A percentile compares a stretch with the other conserved stretches of the same genome.
These are phyloP conservation scores for Neonectria coccinea DNA, from an alignment of 2,329 filamentous ascomycete genomes.

Conservation along the genomic window DNA sequence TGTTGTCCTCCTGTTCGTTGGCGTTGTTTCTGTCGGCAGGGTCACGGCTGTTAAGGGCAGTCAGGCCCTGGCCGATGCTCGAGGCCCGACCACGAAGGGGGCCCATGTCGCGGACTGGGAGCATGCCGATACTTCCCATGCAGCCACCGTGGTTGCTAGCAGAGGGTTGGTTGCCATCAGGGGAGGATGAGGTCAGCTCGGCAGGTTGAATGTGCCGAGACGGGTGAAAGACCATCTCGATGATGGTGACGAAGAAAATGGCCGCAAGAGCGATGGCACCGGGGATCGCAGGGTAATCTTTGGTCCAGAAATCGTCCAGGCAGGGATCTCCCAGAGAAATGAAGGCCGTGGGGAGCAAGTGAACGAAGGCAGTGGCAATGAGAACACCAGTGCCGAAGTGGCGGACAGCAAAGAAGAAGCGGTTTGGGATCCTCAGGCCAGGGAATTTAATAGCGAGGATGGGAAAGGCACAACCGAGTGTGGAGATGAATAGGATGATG, in stretches of 20 bases:
- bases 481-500: slow-evolving; percentile 61
- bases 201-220: slow-evolving; percentile 48
- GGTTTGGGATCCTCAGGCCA: slow-evolving; percentile 64
- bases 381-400: slow-evolving; percentile 84
- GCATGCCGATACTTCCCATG: slow-evolving; percentile 44
- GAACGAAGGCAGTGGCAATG: slow-evolving; percentile 82
- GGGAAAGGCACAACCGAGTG: slow-evolving; percentile 64
- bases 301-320: slow-evolving; percentile 80
- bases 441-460: slow-evolving; percentile 65
- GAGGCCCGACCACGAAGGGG: slow-evolving; percentile 49
- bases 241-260: slow-evolving; percentile 80
- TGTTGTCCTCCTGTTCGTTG: slow-evolving; percentile 32
- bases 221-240: slow-evolving; percentile 77
- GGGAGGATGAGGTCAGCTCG: slow-evolving; percentile 16
- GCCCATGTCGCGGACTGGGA: slow-evolving; percentile 50
- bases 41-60: slow-evolving; percentile 45
- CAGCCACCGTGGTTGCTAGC: slow-evolving; percentile 35
- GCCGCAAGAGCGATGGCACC: slow-evolving; percentile 84
- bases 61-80: slow-evolving; percentile 51
- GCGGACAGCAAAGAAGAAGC: slow-evolving; percentile 68
- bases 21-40: slow-evolving; percentile 29
- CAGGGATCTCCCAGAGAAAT: slow-evolving; percentile 72
- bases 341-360: slow-evolving; percentile 76
- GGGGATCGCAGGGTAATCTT: slow-evolving; percentile 80
- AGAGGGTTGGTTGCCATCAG: slow-evolving; percentile 4